These are phyloP conservation scores for Pulicaria dysenterica DNA, from an alignment of 129 eudicot genomes.

Conservation along the genomic window DNA sequence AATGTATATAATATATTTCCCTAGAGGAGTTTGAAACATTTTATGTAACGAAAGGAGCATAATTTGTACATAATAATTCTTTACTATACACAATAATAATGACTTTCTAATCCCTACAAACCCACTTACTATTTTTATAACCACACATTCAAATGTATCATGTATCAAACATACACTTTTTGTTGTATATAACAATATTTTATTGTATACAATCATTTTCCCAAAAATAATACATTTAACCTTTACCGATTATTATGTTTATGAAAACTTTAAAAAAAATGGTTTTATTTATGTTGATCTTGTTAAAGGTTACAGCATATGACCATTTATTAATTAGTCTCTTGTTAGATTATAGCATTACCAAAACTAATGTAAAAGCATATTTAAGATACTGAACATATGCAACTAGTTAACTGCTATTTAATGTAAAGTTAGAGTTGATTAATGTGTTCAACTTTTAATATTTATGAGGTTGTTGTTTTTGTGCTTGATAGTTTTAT, in stretches of 20 bases:
- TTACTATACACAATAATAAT: too few relatives aligned
- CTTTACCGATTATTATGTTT: background rate
- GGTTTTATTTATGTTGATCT: slow-evolving; percentile 11
- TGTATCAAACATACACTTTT: too few relatives aligned
- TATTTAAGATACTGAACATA: slow-evolving; percentile 22
- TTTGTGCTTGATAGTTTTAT: background rate
- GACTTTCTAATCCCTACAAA: too few relatives aligned
- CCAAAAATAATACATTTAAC: slow-evolving; percentile 20
- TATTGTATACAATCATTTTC: too few relatives aligned
- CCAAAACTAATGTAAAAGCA: slow-evolving; percentile 2
- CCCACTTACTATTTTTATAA: too few relatives aligned
- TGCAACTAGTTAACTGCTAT: slow-evolving; percentile 10
- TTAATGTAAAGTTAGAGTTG: slow-evolving; percentile 11
- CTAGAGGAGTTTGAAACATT: background rate
- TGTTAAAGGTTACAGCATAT: slow-evolving; percentile 13
- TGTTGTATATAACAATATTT: too few relatives aligned
- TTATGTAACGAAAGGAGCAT: too few relatives aligned
- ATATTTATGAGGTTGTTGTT: background rate
- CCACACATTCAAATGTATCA: too few relatives aligned
- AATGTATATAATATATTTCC: background rate
- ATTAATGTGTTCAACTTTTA: background rate
- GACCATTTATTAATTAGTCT: slow-evolving; percentile 3
- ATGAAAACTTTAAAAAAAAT: background rate
- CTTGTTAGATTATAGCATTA: slow-evolving; percentile 13
- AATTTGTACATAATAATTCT: too few relatives aligned